These are phyloP conservation scores for Akanthomyces lecanii DNA, from an alignment of 2,329 filamentous ascomycete genomes.

Conservation along the genomic window DNA sequence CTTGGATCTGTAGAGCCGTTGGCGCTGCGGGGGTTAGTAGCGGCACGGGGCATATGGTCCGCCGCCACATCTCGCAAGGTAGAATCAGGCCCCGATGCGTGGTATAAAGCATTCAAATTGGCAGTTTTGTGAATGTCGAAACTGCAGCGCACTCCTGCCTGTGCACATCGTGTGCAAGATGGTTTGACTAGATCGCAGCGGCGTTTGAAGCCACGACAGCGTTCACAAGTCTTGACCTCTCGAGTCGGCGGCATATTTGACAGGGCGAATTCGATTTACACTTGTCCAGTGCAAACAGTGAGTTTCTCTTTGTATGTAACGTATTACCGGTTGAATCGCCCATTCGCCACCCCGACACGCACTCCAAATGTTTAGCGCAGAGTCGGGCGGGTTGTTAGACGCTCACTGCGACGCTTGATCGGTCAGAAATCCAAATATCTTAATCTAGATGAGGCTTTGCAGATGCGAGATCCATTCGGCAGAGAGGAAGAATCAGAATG, in stretches of 20 bases:
- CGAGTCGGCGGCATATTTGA: constrained; percentile 28
- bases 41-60: background rate
- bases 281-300: background rate
- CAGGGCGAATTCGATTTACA: background rate
- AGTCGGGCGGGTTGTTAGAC: background rate
- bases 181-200: constrained; percentile 34
- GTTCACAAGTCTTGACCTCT: constrained; percentile 34
- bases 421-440: background rate
- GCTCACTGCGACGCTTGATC: background rate
- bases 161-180: constrained; percentile 31
- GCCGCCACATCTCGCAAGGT: background rate
- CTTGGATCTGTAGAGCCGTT: background rate
- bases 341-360: background rate
- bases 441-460: background rate
- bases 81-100: constrained; percentile 15
- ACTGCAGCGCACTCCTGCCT: constrained; percentile 32
- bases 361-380: background rate
- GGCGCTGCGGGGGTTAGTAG: background rate
- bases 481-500: background rate
- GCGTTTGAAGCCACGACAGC: constrained; percentile 35
- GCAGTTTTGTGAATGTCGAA: constrained; percentile 24
- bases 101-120: background rate
- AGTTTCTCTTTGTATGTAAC: too few relatives aligned
- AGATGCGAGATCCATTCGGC: background rate
- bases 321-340: background rate